Evolutionary conservation across 495 filamentous ascomycete genomes (phyloP).

Genomic region (Articulospora tetracladia): DNA sequence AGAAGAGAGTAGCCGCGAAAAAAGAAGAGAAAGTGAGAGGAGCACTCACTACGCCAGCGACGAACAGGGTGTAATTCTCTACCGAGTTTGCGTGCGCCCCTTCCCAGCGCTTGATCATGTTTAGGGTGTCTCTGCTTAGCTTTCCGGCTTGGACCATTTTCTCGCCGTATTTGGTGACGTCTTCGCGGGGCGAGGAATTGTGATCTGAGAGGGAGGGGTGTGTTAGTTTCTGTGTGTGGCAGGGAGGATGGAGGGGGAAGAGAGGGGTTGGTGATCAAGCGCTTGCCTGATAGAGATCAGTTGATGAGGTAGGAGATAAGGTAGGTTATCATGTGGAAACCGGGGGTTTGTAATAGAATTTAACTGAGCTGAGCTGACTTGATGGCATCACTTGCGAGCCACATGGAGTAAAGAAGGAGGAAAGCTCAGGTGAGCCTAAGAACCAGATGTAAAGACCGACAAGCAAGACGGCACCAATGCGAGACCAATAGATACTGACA

Average conservation of each 20-base stretch:
- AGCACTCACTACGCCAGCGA: conserved; percentile 30
- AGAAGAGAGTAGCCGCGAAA: too few relatives aligned
- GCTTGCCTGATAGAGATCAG: background rate
- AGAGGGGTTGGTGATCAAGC: background rate
- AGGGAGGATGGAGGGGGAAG: conserved; percentile 23
- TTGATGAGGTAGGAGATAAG: too few relatives aligned
- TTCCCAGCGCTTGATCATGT: conserved; percentile 44
- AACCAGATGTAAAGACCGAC: too few relatives aligned
- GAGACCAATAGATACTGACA: too few relatives aligned
- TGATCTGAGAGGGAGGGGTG: conserved; percentile 42
- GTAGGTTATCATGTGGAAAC: too few relatives aligned
- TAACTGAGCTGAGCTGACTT: too few relatives aligned
- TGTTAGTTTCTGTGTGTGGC: conserved; percentile 39
- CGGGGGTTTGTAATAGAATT: too few relatives aligned
- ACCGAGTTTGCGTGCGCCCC: conserved; percentile 44
- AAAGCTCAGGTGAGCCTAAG: too few relatives aligned
- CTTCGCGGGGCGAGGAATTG: conserved; percentile 41
- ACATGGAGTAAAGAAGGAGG: too few relatives aligned
- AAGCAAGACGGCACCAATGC: too few relatives aligned
- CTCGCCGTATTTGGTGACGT: conserved; percentile 41
- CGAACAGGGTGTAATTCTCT: conserved; percentile 45
- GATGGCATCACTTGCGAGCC: too few relatives aligned
- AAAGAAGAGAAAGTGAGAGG: background rate
- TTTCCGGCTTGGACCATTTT: conserved; percentile 44
- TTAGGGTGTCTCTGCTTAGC: conserved; percentile 38